These are phyloP conservation scores for Russula sp. DNA, from an alignment of 768 basidiomycete genomes.

Conservation along the genomic window DNA sequence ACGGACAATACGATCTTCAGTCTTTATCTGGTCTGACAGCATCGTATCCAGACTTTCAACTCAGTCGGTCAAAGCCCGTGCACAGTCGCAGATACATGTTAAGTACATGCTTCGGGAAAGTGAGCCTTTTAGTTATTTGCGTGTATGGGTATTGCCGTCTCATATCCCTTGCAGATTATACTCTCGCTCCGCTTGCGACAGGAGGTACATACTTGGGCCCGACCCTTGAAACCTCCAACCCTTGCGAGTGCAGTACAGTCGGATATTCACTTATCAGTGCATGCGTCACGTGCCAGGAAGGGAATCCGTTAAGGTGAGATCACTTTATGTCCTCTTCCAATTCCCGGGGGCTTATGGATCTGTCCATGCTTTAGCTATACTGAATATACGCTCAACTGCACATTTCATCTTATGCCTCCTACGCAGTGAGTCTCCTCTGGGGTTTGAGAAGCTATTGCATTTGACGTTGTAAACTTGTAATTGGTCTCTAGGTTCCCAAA, in stretches of 20 bases:
- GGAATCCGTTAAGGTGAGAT: not conserved
- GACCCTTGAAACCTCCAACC: not conserved
- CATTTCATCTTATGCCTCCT: not conserved
- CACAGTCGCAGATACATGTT: not conserved
- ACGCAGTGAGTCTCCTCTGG: slow-evolving; percentile 7
- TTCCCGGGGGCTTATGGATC: not conserved
- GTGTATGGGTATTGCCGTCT: not conserved
- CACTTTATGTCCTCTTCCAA: too few relatives aligned
- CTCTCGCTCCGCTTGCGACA: not conserved
- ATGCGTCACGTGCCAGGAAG: not conserved
- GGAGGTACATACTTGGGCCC: not conserved
- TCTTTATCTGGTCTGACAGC: not conserved
- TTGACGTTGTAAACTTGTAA: not conserved
- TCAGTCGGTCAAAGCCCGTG: not conserved
- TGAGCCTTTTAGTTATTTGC: not conserved
- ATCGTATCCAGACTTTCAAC: not conserved
- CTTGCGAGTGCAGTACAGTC: slow-evolving; percentile 8
- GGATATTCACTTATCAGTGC: slow-evolving; percentile 1
- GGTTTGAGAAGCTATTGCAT: too few relatives aligned
- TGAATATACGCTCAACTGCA: not conserved
- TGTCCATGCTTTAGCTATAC: not conserved
- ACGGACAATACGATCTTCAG: too few relatives aligned
- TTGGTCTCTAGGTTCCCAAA: slow-evolving; percentile 7
- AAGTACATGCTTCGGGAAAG: not conserved
- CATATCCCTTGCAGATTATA: not conserved